Base-by-base conservation (phyloP, 495 filamentous ascomycete genomes). In the Lepidopterella palustris region DNA sequence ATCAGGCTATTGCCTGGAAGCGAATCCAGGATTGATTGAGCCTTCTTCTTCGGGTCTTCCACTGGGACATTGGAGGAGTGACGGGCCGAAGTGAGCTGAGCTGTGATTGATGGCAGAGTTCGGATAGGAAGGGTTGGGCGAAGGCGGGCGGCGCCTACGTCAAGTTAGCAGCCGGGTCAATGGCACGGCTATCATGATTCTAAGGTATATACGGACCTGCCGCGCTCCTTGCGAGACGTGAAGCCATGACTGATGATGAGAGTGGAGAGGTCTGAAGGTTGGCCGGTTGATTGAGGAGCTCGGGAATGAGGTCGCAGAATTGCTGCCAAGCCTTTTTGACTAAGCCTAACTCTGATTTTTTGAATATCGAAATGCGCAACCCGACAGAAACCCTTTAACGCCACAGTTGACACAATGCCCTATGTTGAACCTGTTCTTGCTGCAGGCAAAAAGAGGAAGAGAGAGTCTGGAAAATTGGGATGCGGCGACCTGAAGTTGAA, bases 1-100 rank as follows among this genome's bases (percentile, higher is more conserved):
- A 69, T 55, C 24, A 67, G 57, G 65, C 59, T 73, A 65, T 72
- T 74, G 35, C 73, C 73, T 20, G 74, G 74, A 47, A 99, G 79
- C 62, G 92, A 77, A 68, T 97, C 87, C 68, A 99, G 77, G 78
- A 99, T 87, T 29, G 90, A 95, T 79, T 96, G 88, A 39, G 95
- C 95, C 81, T 92, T 96, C 73, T 85, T 87, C 77, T 92, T 87
- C 69, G 95, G 92, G 61, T 95, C 90, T 73, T 87, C 80, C 27
- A 84, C 64, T 28, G 93, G 89, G 24, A 92, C 83, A 73, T 83
- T 90, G 67, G 91, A 92, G 63, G 82, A 77, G 68, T 80, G 77
- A 64, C 88, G 88, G 71, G 80, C 72, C 53, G 84, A 70, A 51
- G 83, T 80, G 72, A 87, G 72, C 80, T 73, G 73, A 47, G 84